Conservation (phyloP, 2,329 filamentous ascomycete species). For the Arthroderma uncinatum region DNA sequence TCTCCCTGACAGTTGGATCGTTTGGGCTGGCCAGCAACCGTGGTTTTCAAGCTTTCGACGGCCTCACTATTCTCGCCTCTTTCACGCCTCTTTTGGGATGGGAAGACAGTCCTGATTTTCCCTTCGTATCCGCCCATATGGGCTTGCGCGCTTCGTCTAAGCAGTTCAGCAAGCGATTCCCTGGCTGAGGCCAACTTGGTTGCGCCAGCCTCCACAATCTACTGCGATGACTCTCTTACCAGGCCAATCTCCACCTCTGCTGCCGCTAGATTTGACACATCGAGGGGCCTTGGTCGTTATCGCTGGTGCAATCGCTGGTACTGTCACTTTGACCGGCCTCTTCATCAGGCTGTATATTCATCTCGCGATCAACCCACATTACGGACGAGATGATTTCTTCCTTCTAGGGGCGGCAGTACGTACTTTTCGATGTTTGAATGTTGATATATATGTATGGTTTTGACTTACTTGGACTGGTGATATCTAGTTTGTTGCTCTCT, state of each 20-base stretch:
- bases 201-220: not conserved
- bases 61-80: not conserved
- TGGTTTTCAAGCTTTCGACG: not conserved
- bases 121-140: not conserved
- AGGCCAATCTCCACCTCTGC: constrained; percentile 28
- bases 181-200: not conserved
- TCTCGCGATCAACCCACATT: constrained; percentile 23
- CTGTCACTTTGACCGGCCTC: constrained; percentile 27
- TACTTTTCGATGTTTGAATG: not conserved
- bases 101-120: not conserved
- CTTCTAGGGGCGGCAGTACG: constrained; percentile 25
- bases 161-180: not conserved
- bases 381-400: constrained; percentile 27
- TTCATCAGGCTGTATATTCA: constrained; percentile 30
- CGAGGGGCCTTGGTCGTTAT: constrained; percentile 33
- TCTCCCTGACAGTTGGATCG: not conserved
- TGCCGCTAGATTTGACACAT: constrained; percentile 31
- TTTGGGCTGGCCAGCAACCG: not conserved
- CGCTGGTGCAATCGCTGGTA: constrained; percentile 28
- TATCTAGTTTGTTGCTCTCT: constrained; percentile 21
- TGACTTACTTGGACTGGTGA: not conserved
- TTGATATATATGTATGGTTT: not conserved
- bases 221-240: constrained; percentile 16
- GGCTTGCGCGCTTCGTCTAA: not conserved
- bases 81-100: not conserved